Evolutionary conservation across 192 early-diverging fungal species (phyloP).

Genomic region (Rhizophagus sp.): DNA sequence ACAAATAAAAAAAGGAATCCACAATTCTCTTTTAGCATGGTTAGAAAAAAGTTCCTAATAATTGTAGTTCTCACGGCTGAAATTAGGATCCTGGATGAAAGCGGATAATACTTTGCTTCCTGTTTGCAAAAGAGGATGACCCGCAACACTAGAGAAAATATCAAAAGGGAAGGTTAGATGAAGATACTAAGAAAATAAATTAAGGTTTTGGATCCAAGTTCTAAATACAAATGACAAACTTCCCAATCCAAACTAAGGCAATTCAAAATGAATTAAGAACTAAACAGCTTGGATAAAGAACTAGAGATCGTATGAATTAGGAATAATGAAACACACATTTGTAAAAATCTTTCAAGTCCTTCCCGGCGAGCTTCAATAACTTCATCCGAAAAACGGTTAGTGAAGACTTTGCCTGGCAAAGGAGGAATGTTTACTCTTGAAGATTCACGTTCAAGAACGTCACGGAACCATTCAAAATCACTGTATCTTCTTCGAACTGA

Average conservation of each 20-base stretch:
- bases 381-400: constrained; percentile 92
- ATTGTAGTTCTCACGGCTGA: constrained; percentile 74
- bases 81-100: constrained; percentile 93
- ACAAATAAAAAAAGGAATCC: no score
- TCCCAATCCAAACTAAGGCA: no score
- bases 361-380: constrained; percentile 91
- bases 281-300: neutral
- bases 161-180: constrained; percentile 14
- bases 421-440: constrained; percentile 93
- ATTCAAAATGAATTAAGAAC: no score
- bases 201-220: neutral
- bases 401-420: constrained; percentile 96
- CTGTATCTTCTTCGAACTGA: constrained; percentile 89
- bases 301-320: neutral
- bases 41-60: constrained; percentile 35
- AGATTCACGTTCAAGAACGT: constrained; percentile 89
- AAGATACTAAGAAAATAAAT: constrained; percentile 9
- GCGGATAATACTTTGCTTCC: constrained; percentile 91
- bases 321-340: constrained; percentile 69
- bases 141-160: constrained; percentile 67
- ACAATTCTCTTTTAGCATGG: neutral
- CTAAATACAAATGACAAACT: neutral
- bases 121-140: constrained; percentile 96
- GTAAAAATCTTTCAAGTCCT: constrained; percentile 92
- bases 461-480: constrained; percentile 99